These are phyloP conservation scores for Penicillium janthinellum DNA, from an alignment of 2,329 filamentous ascomycete species.

Conservation along the genomic window DNA sequence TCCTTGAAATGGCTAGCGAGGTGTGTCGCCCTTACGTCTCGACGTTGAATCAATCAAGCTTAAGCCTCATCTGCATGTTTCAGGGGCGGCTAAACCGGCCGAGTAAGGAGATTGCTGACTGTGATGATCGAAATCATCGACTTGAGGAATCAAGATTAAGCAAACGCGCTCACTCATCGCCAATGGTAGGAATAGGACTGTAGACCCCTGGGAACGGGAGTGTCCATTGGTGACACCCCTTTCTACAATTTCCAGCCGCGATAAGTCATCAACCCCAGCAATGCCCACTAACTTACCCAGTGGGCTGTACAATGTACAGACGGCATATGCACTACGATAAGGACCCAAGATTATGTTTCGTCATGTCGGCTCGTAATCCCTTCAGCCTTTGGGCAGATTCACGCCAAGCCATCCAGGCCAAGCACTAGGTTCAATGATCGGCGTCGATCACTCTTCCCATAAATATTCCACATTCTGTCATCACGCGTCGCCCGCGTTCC, in stretches of 20 bases:
- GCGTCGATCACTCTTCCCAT: slow-evolving; percentile 24
- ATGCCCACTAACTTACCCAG: not conserved
- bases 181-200: not conserved
- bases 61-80: slow-evolving; percentile 4
- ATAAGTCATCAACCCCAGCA: not conserved
- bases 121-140: not conserved
- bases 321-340: not conserved
- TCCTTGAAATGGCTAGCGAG: not conserved
- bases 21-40: not conserved
- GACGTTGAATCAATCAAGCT: not conserved
- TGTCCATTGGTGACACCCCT: not conserved
- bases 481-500: slow-evolving; percentile 30
- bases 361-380: not conserved
- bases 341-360: not conserved
- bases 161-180: not conserved
- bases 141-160: not conserved
- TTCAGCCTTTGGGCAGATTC: slow-evolving; percentile 1
- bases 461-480: slow-evolving; percentile 32
- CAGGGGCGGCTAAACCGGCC: not conserved
- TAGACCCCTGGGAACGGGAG: slow-evolving; percentile 8
- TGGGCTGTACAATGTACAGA: too few relatives aligned
- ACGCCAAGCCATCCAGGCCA: slow-evolving; percentile 19
- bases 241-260: not conserved
- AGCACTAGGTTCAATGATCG: slow-evolving; percentile 30
- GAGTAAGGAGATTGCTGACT: not conserved